Evolutionary conservation across 805 yeast genomes (phyloP).

Genomic region (Teunomyces atbi): DNA sequence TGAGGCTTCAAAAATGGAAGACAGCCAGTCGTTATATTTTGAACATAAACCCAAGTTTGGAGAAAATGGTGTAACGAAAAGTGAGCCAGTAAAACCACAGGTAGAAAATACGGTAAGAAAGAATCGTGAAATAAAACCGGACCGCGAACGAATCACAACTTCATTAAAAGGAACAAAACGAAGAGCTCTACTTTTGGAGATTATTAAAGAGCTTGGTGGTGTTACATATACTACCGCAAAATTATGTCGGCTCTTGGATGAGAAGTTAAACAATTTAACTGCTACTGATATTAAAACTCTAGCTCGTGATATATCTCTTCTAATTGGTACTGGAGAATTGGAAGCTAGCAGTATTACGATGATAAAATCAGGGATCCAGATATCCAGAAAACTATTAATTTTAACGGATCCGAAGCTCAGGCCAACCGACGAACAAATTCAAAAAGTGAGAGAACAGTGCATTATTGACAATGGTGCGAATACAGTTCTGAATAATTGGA

Average conservation of each 20-base stretch:
- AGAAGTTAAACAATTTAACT: slow-evolving; percentile 24
- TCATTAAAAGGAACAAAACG: slow-evolving; percentile 32
- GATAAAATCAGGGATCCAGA: slow-evolving; percentile 24
- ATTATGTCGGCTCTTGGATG: slow-evolving; percentile 33
- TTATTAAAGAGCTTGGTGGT: slow-evolving; percentile 38
- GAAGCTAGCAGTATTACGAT: slow-evolving; percentile 24
- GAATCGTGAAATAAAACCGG: slow-evolving; percentile 7
- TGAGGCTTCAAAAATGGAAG: background rate
- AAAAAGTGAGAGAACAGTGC: slow-evolving; percentile 23
- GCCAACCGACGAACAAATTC: slow-evolving; percentile 30
- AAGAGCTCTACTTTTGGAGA: slow-evolving; percentile 25
- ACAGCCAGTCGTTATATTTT: background rate
- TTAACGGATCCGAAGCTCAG: slow-evolving; percentile 24
- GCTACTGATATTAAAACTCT: slow-evolving; percentile 39
- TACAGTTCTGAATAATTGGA: slow-evolving; percentile 6
- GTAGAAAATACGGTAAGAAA: slow-evolving; percentile 1
- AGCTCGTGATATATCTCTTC: slow-evolving; percentile 33
- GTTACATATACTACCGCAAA: slow-evolving; percentile 33
- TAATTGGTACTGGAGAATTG: slow-evolving; percentile 21
- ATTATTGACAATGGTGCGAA: slow-evolving; percentile 23
- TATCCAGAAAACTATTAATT: slow-evolving; percentile 32
- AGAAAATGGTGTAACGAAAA: background rate
- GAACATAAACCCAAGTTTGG: slow-evolving; percentile 4
- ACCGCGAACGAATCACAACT: slow-evolving; percentile 2
- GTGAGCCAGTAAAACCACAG: slow-evolving; percentile 4